These are phyloP conservation scores for Tuber aestivum DNA, from an alignment of 495 filamentous ascomycete genomes.

Conservation along the genomic window DNA sequence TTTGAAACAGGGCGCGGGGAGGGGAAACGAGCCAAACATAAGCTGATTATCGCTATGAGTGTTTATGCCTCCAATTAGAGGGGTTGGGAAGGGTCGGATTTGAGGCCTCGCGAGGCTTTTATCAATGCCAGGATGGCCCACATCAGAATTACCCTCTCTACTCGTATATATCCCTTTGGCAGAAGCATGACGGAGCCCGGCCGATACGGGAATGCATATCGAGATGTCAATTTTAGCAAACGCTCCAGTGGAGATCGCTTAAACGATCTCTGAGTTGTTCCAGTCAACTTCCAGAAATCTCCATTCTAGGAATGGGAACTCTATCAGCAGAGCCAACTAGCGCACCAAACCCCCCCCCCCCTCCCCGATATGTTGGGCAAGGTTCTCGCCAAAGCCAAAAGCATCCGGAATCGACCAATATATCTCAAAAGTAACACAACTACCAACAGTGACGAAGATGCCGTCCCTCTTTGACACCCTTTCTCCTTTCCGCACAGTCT, in stretches of 20 bases:
- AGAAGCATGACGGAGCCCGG: background rate
- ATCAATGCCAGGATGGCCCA: background rate
- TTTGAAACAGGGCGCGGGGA: slow-evolving; percentile 2
- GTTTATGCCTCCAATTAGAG: slow-evolving; percentile 4
- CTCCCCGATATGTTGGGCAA: background rate
- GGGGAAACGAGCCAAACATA: background rate
- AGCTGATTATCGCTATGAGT: background rate
- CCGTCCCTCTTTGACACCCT: background rate
- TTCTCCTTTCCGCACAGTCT: background rate
- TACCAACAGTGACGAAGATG: background rate
- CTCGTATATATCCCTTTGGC: background rate
- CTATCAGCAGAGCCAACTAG: background rate
- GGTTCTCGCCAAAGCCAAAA: background rate
- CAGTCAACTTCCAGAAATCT: slow-evolving; percentile 3
- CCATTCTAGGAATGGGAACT: background rate
- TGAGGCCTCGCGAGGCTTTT: slow-evolving; percentile 3
- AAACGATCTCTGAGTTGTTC: slow-evolving; percentile 1
- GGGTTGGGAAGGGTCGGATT: background rate
- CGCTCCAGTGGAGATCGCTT: background rate
- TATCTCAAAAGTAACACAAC: slow-evolving; percentile 3
- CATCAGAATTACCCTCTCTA: background rate
- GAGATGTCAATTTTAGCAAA: slow-evolving; percentile 3
- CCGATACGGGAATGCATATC: background rate
- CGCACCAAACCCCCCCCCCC: background rate
- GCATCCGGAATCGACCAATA: background rate